A percentile compares a stretch with the other conserved stretches of the same genome.
phyloP scores from a whole-genome alignment of 306 rosid genomes.

The Rosa chinensis region DNA sequence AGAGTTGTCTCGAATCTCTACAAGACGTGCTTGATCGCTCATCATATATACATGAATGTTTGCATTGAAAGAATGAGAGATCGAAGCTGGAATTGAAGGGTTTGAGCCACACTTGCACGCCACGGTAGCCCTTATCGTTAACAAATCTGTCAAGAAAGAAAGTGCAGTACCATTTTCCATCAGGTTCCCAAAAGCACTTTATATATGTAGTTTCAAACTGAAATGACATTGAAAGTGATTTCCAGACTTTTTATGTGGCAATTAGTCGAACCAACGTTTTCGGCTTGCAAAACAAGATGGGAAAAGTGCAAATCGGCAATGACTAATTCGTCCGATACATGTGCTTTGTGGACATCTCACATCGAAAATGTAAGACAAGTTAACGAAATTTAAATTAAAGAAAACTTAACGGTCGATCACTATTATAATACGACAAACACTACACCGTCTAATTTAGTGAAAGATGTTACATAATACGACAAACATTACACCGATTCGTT shows the following conservation, averaged over 20 bases:
- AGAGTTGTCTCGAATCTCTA: not conserved
- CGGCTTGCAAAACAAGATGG: not conserved
- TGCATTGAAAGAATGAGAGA: not conserved
- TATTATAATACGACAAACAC: not conserved
- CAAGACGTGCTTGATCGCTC: constrained; percentile 1
- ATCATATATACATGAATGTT: not conserved
- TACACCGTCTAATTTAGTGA: not conserved
- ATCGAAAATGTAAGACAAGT: not conserved
- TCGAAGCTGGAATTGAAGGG: not conserved
- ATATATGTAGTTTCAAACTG: constrained; percentile 16
- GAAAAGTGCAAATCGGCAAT: not conserved
- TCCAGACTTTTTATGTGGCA: not conserved
- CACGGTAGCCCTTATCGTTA: constrained; percentile 17
- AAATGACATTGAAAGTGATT: constrained; percentile 4
- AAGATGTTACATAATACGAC: not conserved
- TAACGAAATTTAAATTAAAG: not conserved
- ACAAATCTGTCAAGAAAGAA: constrained; percentile 1
- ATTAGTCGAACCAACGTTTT: not conserved
- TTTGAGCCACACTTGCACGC: constrained; percentile 33
- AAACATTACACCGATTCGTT: too few species aligned
- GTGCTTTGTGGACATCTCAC: not conserved
- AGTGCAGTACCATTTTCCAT: not conserved
- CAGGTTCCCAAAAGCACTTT: constrained; percentile 20
- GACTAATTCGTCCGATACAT: not conserved
- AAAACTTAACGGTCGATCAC: not conserved